Evolutionary conservation across 2,329 filamentous ascomycete genomes (phyloP).

Genomic region (Bimuria novae-zelandiae): DNA sequence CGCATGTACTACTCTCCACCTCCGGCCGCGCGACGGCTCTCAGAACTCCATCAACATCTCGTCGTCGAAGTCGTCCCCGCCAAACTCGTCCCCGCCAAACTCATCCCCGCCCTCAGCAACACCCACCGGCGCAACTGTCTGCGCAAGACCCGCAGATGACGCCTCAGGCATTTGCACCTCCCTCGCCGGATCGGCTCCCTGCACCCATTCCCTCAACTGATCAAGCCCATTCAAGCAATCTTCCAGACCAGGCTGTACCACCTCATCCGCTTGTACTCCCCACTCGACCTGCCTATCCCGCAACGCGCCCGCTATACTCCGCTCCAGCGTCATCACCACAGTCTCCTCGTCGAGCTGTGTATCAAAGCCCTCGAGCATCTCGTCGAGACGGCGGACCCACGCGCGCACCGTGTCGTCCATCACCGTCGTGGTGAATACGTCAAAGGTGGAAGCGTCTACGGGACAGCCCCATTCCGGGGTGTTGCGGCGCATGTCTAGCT

Average conservation of each 20-base stretch:
- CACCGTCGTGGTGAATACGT: slow-evolving; percentile 13
- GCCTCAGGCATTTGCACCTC: background rate
- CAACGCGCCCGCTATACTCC: slow-evolving; percentile 17
- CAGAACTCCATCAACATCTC: background rate
- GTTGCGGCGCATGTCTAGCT: slow-evolving; percentile 27
- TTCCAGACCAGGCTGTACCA: background rate
- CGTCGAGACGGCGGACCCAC: slow-evolving; percentile 26
- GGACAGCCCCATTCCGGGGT: slow-evolving; percentile 25
- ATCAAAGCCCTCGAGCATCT: slow-evolving; percentile 13
- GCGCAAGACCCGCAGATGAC: background rate
- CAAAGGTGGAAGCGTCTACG: slow-evolving; percentile 8
- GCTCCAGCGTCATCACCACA: slow-evolving; percentile 15
- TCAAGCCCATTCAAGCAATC: background rate
- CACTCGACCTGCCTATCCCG: background rate
- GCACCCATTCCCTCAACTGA: background rate
- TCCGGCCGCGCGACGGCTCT: too few relatives aligned
- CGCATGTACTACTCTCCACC: too few relatives aligned
- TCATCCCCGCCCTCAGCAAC: slow-evolving; percentile 21
- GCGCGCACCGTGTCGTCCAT: slow-evolving; percentile 11
- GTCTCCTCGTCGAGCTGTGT: slow-evolving; percentile 14
- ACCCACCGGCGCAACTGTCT: slow-evolving; percentile 9
- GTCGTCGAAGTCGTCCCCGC: slow-evolving; percentile 8
- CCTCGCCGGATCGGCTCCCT: background rate
- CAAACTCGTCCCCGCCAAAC: slow-evolving; percentile 21
- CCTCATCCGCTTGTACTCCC: background rate